Conservation (phyloP, 352 stramenopile genomes). For the Globisporangium mamillatum region DNA sequence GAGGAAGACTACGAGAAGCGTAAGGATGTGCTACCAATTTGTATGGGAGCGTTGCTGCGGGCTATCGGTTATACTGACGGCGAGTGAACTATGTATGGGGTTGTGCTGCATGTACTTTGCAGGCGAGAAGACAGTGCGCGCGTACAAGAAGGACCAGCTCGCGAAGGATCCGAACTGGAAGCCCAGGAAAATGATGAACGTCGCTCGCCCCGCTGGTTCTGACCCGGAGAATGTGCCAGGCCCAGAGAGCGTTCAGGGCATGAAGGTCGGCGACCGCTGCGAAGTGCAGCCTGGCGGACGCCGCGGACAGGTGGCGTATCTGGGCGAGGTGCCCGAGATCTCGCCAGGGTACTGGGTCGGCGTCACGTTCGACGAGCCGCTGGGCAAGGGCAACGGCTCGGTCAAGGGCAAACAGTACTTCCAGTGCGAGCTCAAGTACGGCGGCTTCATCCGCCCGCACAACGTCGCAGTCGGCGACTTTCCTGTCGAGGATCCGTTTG, state of each 20-base stretch:
- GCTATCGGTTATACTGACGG: background rate
- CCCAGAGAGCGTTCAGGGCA: conserved; percentile 70
- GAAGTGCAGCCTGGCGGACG: conserved; percentile 95
- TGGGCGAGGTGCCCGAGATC: conserved; percentile 92
- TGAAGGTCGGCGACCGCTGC: conserved; percentile 94
- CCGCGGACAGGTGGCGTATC: conserved; percentile 89
- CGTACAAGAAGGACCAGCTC: conserved; percentile 95
- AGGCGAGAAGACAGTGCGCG: conserved; percentile 96
- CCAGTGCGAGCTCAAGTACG: conserved; percentile 88
- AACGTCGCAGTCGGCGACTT: conserved; percentile 95
- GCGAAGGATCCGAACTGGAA: conserved; percentile 95
- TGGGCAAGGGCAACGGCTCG: conserved; percentile 91
- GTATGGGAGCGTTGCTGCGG: background rate
- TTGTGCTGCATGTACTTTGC: background rate
- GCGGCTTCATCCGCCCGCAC: conserved; percentile 92
- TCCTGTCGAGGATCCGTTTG: conserved; percentile 78
- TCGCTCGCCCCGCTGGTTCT: conserved; percentile 13
- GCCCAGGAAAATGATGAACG: conserved; percentile 78
- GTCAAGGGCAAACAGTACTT: conserved; percentile 94
- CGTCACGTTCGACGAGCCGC: conserved; percentile 96
- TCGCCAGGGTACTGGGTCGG: conserved; percentile 92
- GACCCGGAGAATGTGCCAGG: conserved; percentile 50
- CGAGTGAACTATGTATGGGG: background rate
- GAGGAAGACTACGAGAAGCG: conserved; percentile 99
- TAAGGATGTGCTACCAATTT: conserved; percentile 24